Base-by-base conservation (phyloP, 73 alveolate genomes). In the Paramecium primaurelia region DNA sequence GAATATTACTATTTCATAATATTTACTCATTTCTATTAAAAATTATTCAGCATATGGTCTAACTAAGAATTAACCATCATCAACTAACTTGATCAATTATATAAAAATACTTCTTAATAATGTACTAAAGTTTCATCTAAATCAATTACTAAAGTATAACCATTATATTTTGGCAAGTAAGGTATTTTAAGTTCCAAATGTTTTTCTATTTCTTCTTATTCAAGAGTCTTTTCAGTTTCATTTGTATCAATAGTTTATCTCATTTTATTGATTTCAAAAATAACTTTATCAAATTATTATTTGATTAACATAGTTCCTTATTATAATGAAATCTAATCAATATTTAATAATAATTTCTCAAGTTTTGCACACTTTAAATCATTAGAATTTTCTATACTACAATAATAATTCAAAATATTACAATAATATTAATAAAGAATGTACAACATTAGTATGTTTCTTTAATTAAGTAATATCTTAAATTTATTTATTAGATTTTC, bases 31-130 rank as follows among this genome's bases (percentile, higher is more conserved):
- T 71, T 92, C 95, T 75, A 86, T 80, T 58, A 97, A 93, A 59
- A 97, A 97, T 73, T 96, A 95, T 59, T 94, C 97, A n/a, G 98
- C 96, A 83, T 97, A 96, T n/a, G 99, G 99, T 68, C 99, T 92
- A 60, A 96, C 95, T 84, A 95, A 94, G 32, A 94, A 69, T 54
- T 86, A 86, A 1, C 97, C 97, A 25, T 93, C 97, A 71, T 92
- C 90, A 45, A 51, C 91, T 80, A 45, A 80, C 91, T 80, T 32
- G 28, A 73, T 73, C 60, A 16, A 36, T 73, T 5, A 73, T 40
- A 22, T 54, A 73, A 10, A 10, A 10, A 73, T 73, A 73, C 87
- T 73, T 73, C 87, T 73, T 73, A 73, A 36, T 80, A 80, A 80
- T 80, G 91, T 25, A 80, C 91, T 47, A 80, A 49, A 44, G 91